Evolutionary conservation across 192 early-diverging fungal species (phyloP), one percentile per base, ranked within the genome.

Genomic region (Coemansia sp.): DNA sequence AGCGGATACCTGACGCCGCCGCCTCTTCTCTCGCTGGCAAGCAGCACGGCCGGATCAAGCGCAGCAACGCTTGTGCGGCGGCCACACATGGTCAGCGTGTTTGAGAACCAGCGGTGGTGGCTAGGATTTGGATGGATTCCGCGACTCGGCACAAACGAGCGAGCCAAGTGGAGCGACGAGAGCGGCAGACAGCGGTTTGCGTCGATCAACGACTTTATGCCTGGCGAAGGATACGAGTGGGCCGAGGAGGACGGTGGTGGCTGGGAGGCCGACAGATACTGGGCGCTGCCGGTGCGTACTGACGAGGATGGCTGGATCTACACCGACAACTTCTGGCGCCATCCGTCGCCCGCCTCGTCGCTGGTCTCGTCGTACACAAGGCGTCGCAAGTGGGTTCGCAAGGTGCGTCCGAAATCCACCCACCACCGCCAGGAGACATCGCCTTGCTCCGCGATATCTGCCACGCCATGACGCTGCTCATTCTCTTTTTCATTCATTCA

Each of bases 61-160:
- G 45, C 67, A 6, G 49, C 70, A 32, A 74, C 74, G 39, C 58
- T 76, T 49, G 59, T 71, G 65, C 67, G 74, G 12, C 65, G 68
- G 42, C 56, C 71, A 7, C 74, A 71, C n/a, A 65, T 62, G 52
- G 80, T 77, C 54, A 74, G 74, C 49, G 80, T 82, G 42, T 91
- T 83, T 76, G 90, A 93, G 78, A 91, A 93, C 82, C 88, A 93
- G 77, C 84, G 91, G 41, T 93, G 91, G 91, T 92, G 89, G 88
- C 77, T 87, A 13, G 89, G 89, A 10, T 84, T 90, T 12, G 91
- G 90, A 8, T 93, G 87, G 87, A 85, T 93, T 15, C 86, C 88
- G 26, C 83, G 85, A 12, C 82, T 91, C 22, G 77, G 90, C 42
- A 75, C 74, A 51, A 76, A 73, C 46, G 91, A 93, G 69, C 85